These are phyloP conservation scores for Leccinum pellstonianum DNA, from an alignment of 768 basidiomycete species.

Conservation along the genomic window DNA sequence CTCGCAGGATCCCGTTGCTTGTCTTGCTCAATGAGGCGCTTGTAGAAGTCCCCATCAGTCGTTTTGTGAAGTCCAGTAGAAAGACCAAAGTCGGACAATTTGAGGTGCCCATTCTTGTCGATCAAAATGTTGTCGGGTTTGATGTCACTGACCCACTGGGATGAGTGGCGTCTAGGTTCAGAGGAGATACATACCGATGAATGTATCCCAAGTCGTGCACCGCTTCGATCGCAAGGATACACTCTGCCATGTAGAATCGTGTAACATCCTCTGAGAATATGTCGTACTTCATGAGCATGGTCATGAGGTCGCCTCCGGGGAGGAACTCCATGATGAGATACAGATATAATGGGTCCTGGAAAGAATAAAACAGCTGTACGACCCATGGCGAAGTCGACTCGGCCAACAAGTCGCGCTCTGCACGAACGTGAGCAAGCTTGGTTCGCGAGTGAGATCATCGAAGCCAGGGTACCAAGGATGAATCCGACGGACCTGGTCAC, in stretches of 20 bases:
- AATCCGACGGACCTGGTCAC: slow-evolving; percentile 76
- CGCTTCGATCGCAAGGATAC: slow-evolving; percentile 95
- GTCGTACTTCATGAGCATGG: slow-evolving; percentile 99
- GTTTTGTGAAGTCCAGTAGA: slow-evolving; percentile 98
- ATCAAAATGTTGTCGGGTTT: slow-evolving; percentile 99
- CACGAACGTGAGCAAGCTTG: slow-evolving; percentile 95
- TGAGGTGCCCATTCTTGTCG: slow-evolving; percentile 94
- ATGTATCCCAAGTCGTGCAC: slow-evolving; percentile 99
- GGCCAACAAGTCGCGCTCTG: slow-evolving; percentile 93
- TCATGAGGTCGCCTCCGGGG: slow-evolving; percentile 97
- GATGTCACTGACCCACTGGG: slow-evolving; percentile 69
- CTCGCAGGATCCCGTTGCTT: slow-evolving; percentile 65
- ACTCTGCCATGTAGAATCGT: slow-evolving; percentile 99
- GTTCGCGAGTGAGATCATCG: slow-evolving; percentile 9
- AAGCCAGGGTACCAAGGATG: background rate
- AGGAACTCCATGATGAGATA: slow-evolving; percentile 97
- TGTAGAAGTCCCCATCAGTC: slow-evolving; percentile 92
- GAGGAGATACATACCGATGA: slow-evolving; percentile 67
- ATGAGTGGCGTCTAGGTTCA: slow-evolving; percentile 3
- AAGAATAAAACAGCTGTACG: slow-evolving; percentile 96
- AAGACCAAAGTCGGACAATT: slow-evolving; percentile 96
- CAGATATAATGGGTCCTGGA: slow-evolving; percentile 93
- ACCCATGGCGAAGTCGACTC: slow-evolving; percentile 98
- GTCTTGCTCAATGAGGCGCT: slow-evolving; percentile 80
- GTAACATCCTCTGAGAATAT: slow-evolving; percentile 98